phyloP scores from a whole-genome alignment of 2,329 filamentous ascomycete species.

The Fusarium tjaetaba region DNA sequence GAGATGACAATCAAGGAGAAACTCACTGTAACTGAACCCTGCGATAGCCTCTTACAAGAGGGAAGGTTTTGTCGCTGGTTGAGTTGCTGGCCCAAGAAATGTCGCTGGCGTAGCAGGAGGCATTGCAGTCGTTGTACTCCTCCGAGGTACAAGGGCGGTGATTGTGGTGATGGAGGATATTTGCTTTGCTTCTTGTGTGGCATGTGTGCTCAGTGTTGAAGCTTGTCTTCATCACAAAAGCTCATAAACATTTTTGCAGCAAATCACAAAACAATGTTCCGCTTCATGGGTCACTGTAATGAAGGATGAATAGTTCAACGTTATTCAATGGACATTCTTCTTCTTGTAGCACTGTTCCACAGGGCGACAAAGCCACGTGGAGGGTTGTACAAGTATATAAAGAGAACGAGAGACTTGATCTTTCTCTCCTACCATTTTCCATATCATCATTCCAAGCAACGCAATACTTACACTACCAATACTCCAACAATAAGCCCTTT shows the following conservation, averaged over 20 bases:
- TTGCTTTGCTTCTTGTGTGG: not conserved
- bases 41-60: too few relatives aligned
- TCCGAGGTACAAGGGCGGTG: rapidly evolving
- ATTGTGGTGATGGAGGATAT: not conserved
- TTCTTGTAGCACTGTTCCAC: not conserved
- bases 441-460: rapidly evolving
- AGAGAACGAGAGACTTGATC: rapidly evolving
- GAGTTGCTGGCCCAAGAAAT: not conserved
- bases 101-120: not conserved
- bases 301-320: rapidly evolving
- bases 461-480: not conserved
- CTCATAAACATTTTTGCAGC: not conserved
- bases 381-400: not conserved
- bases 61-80: not conserved
- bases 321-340: not conserved
- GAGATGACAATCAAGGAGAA: not conserved
- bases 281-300: rapidly evolving
- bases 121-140: not conserved
- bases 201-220: not conserved
- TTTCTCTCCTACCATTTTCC: not conserved
- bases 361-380: rapidly evolving
- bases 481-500: not conserved
- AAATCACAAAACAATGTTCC: rapidly evolving
- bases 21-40: not conserved
- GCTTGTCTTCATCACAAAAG: rapidly evolving